phyloP scores from a whole-genome alignment of 768 basidiomycete genomes.

The Boletus reticulatus region DNA sequence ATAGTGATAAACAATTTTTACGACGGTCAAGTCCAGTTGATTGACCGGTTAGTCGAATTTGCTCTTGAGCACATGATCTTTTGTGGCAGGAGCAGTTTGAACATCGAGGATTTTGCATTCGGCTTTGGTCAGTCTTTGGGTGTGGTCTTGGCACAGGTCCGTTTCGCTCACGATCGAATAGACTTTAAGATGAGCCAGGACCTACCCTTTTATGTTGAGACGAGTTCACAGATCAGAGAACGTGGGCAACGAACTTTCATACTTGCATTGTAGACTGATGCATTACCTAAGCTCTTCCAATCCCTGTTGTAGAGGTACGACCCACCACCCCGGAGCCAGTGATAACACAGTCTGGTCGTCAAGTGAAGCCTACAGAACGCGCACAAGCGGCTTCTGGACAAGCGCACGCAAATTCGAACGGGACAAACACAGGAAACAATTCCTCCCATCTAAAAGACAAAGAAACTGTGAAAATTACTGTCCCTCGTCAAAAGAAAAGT shows the following conservation, averaged over 20 bases:
- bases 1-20: conserved; percentile 32
- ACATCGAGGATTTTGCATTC: conserved; percentile 27
- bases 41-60: conserved; percentile 25
- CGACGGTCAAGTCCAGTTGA: conserved; percentile 27
- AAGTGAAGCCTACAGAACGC: conserved; percentile 19
- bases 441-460: neutral
- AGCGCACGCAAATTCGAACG: neutral
- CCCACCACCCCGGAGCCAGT: conserved; percentile 8
- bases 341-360: conserved; percentile 24
- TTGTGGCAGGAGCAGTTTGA: conserved; percentile 14
- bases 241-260: conserved; percentile 14
- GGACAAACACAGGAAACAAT: conserved; percentile 3
- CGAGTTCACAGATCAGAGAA: conserved; percentile 25
- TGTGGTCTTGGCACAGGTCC: neutral
- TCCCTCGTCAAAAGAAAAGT: neutral
- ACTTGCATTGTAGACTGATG: conserved; percentile 4
- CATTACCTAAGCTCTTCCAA: conserved; percentile 8
- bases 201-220: conserved; percentile 27
- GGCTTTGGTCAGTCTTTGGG: conserved; percentile 25
- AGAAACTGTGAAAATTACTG: neutral
- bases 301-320: conserved; percentile 2
- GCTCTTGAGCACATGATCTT: conserved; percentile 25
- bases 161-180: conserved; percentile 2
- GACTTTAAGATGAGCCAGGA: conserved; percentile 33
- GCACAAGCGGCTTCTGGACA: conserved; percentile 13